phyloP scores from a whole-genome alignment of 345 rosid genomes.

The Linum trigynum region DNA sequence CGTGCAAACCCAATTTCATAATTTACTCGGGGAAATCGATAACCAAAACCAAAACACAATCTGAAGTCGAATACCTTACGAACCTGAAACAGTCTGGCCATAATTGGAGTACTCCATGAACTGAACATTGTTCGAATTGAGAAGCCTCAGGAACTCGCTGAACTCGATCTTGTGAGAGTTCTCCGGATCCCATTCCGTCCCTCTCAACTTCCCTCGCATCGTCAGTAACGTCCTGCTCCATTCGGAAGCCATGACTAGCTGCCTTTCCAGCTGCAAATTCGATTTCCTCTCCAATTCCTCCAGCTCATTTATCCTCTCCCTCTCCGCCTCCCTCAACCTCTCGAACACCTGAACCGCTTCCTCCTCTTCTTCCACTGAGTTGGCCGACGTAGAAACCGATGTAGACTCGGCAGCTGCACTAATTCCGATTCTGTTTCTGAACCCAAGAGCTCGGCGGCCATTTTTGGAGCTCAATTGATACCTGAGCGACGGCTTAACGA shows the following conservation, averaged over 20 bases:
- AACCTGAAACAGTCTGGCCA: slow-evolving; percentile 86
- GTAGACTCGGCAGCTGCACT: slow-evolving; percentile 26
- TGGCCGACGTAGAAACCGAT: slow-evolving; percentile 18
- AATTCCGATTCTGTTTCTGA: neutral
- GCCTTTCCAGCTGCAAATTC: slow-evolving; percentile 74
- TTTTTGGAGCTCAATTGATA: neutral
- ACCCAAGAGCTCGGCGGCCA: neutral
- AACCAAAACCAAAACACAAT: neutral
- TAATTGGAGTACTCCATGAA: slow-evolving; percentile 83
- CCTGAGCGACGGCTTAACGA: neutral
- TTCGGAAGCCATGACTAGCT: slow-evolving; percentile 76
- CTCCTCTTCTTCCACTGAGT: slow-evolving; percentile 15
- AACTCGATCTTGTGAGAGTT: slow-evolving; percentile 67
- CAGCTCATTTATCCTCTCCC: slow-evolving; percentile 47
- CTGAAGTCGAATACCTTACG: neutral
- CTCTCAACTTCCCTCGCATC: slow-evolving; percentile 67
- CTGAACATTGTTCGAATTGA: slow-evolving; percentile 75
- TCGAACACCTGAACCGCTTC: slow-evolving; percentile 28
- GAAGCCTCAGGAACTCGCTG: slow-evolving; percentile 64
- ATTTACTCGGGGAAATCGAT: too few relatives aligned
- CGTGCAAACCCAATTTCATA: too few relatives aligned
- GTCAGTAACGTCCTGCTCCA: slow-evolving; percentile 78
- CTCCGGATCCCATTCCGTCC: slow-evolving; percentile 87
- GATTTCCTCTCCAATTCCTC: slow-evolving; percentile 77
- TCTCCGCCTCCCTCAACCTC: slow-evolving; percentile 62